Percentiles rank a stretch among this genome's conserved stretches.
phyloP scores from a whole-genome alignment of 2,329 filamentous ascomycete species.

The Fusarium oxysporum region DNA sequence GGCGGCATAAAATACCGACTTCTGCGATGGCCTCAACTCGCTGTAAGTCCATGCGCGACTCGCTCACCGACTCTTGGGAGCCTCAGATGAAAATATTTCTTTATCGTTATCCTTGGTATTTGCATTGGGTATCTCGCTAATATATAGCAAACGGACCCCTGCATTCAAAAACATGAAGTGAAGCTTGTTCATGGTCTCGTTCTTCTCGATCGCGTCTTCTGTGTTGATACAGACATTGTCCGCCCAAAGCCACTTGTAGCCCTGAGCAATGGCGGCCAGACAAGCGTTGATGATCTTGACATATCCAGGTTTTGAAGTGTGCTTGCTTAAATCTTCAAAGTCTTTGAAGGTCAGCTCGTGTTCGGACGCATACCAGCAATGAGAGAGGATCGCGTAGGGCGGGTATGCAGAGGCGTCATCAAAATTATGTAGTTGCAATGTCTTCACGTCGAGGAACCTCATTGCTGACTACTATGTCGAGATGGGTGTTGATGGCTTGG shows the following conservation, averaged over 20 bases:
- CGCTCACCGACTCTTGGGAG: not conserved
- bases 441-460: not conserved
- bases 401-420: not conserved
- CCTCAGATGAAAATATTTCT: not conserved
- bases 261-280: accelerated
- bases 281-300: not conserved
- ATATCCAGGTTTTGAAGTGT: not conserved
- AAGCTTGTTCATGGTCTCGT: not conserved
- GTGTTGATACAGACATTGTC: not conserved
- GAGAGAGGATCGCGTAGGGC: not conserved
- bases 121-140: conserved; percentile 49
- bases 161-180: not conserved
- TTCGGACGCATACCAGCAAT: not conserved
- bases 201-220: not conserved
- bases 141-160: not conserved
- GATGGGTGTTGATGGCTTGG: too few species aligned
- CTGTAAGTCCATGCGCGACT: conserved; percentile 33
- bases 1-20: conserved; percentile 10
- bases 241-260: not conserved
- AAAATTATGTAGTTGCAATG: not conserved
- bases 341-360: not conserved
- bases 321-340: not conserved
- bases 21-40: conserved; percentile 3
- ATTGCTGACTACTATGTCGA: too few species aligned
- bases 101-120: not conserved